A percentile compares a stretch with the other conserved stretches of the same genome.
Evolutionary conservation across 805 yeast species (phyloP).

Genomic region (Starmerella tilneyi): DNA sequence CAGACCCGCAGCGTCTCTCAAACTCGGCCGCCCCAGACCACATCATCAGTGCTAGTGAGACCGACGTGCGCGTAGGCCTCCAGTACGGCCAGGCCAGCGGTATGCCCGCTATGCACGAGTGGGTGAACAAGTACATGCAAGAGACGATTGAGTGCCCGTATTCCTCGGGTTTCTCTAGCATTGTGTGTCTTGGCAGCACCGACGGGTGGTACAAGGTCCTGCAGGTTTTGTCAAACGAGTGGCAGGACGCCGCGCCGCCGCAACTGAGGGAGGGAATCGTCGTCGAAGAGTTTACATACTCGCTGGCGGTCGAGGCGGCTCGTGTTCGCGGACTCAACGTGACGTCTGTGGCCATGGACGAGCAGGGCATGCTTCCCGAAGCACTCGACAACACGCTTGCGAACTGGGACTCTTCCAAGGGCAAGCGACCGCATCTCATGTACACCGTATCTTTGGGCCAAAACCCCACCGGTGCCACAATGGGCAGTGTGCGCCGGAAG

Average conservation of each 20-base stretch:
- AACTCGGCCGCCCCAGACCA: constrained; percentile 6
- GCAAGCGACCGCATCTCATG: constrained; percentile 36
- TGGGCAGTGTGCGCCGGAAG: constrained; percentile 46
- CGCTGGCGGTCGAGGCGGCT: constrained; percentile 64
- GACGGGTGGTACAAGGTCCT: constrained; percentile 27
- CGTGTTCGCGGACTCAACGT: constrained; percentile 49
- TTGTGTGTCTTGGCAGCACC: constrained; percentile 24
- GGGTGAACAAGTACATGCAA: constrained; percentile 53
- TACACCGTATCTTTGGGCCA: constrained; percentile 76
- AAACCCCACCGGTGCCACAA: constrained; percentile 71
- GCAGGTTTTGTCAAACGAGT: constrained; percentile 25
- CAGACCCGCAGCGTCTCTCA: constrained; percentile 4
- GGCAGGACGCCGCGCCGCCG: constrained; percentile 20
- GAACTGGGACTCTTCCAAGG: constrained; percentile 34
- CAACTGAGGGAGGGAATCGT: constrained; percentile 50
- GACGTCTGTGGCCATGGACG: constrained; percentile 61
- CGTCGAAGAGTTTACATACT: constrained; percentile 67
- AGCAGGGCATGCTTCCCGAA: constrained; percentile 40
- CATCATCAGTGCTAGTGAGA: constrained; percentile 10
- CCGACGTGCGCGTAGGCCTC: constrained; percentile 54
- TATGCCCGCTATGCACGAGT: constrained; percentile 55
- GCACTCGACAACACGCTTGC: constrained; percentile 45
- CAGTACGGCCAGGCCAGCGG: constrained; percentile 89
- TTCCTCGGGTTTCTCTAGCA: constrained; percentile 22
- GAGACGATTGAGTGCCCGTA: constrained; percentile 20